Base-by-base conservation (phyloP, 208 protist species). In the Lotmaria passim region DNA sequence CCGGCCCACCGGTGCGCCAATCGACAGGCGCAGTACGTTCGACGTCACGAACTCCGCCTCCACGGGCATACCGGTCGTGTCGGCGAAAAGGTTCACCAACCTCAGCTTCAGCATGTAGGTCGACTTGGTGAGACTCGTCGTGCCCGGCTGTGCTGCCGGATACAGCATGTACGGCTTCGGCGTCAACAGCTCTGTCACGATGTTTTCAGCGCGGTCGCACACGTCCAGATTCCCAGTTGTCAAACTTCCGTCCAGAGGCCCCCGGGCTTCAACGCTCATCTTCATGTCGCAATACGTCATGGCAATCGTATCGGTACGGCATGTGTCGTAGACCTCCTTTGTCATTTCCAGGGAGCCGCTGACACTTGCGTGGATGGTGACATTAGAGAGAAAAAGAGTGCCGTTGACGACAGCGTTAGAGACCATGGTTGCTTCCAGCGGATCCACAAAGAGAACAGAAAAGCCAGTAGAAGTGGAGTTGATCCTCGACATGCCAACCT, bases 61-160 rank as follows among this genome's bases (percentile, higher is more conserved):
- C 28, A 69, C 64, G 2, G 64, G 64, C 51, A 69, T 17, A 2
- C 64, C 64, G 1, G 64, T 69, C 17, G 33, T 43, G 5, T 59
- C 17, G 7, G 64, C 28, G n/a, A 69, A 39, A 21, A 52, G 8
- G 64, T 69, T 69, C 24, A 60, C 38, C 7, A 69, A 24, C 28
- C 17, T 33, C 28, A 52, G 36, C 52, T 34, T 51, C 64, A 69
- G 48, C 21, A 69, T 38, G 52, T 69, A 69, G n/a, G 64, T 69
- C n/a, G 64, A 69, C 64, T 69, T 60, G 19, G 51, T 14, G 5
- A 69, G 31, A 34, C 44, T 48, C 30, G 64, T 43, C 7, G 64
- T 50, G 41, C 30, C 64, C 1, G 14, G 0, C n/a, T 34, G 12
- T 8, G 34, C 19, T 2, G 64, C 33, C 0, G 64, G 64, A 52